These are phyloP conservation scores for Phytophthora hybrid DNA, from an alignment of 352 stramenopile genomes.

Conservation along the genomic window DNA sequence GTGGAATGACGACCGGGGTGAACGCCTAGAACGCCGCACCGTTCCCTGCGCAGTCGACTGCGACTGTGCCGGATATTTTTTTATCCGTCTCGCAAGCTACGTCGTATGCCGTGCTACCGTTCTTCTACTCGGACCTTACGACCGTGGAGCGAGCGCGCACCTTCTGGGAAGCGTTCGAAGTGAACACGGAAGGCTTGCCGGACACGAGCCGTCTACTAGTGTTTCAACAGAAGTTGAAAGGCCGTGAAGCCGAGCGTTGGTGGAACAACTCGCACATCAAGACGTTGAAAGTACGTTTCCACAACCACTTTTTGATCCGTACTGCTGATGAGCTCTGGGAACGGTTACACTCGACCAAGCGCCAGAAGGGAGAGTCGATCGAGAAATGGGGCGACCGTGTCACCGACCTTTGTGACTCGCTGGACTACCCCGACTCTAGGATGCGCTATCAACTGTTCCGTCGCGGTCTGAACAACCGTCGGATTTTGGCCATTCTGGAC, in stretches of 20 bases:
- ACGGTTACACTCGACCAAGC: background rate
- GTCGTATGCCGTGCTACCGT: background rate
- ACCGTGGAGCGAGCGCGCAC: constrained; percentile 7
- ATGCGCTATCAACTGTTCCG: constrained; percentile 6
- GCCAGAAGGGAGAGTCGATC: background rate
- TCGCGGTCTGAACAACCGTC: background rate
- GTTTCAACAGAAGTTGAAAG: too few species aligned
- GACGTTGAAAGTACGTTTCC: background rate
- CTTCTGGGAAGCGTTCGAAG: too few species aligned
- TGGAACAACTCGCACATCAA: background rate
- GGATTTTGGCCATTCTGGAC: constrained; percentile 2
- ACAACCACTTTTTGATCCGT: constrained; percentile 5
- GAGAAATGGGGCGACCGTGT: constrained; percentile 13
- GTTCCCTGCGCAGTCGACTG: background rate
- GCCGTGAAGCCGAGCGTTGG: constrained; percentile 4
- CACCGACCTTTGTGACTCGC: constrained; percentile 1
- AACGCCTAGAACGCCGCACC: too few species aligned
- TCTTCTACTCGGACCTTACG: constrained; percentile 5
- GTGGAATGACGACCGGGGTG: too few species aligned
- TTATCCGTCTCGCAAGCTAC: background rate
- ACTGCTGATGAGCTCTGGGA: constrained; percentile 5
- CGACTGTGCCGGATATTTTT: background rate
- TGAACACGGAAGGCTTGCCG: too few species aligned
- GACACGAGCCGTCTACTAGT: too few species aligned
- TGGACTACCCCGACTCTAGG: background rate